Conservation (phyloP, 345 rosid genomes). For the Heritiera littoralis region DNA sequence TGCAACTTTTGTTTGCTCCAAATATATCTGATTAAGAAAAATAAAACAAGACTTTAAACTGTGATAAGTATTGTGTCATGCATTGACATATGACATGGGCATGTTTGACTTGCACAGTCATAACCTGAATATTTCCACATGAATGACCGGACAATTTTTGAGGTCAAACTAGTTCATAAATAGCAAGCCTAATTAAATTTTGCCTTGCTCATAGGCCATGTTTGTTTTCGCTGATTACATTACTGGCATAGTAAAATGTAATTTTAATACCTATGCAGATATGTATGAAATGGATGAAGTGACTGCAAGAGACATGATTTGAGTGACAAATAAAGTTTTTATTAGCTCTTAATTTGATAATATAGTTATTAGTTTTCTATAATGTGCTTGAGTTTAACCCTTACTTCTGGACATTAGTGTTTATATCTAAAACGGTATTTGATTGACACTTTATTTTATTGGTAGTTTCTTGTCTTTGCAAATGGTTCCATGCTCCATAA, state of each 20-base stretch:
- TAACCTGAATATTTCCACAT: neutral
- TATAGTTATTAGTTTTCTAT: neutral
- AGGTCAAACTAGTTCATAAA: neutral
- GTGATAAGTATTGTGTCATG: neutral
- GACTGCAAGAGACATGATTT: neutral
- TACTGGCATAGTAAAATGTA: neutral
- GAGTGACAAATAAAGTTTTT: neutral
- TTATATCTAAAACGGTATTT: neutral
- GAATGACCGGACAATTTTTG: neutral
- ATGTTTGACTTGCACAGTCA: neutral
- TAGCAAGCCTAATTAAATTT: constrained; percentile 6
- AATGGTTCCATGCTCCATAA: constrained; percentile 6
- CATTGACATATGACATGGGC: neutral
- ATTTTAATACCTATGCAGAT: neutral
- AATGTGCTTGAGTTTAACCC: constrained; percentile 13
- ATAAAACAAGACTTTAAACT: neutral
- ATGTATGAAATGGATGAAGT: constrained; percentile 1
- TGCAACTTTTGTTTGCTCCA: neutral
- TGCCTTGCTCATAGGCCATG: neutral
- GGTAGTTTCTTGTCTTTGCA: neutral
- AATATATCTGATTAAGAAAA: neutral
- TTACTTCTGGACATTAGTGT: neutral
- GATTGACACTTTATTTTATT: neutral
- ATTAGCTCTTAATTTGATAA: neutral
- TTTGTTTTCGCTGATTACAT: neutral